These are phyloP conservation scores for Apiotrichum montevideense DNA, from an alignment of 1,284 basidiomycete species.

Conservation along the genomic window DNA sequence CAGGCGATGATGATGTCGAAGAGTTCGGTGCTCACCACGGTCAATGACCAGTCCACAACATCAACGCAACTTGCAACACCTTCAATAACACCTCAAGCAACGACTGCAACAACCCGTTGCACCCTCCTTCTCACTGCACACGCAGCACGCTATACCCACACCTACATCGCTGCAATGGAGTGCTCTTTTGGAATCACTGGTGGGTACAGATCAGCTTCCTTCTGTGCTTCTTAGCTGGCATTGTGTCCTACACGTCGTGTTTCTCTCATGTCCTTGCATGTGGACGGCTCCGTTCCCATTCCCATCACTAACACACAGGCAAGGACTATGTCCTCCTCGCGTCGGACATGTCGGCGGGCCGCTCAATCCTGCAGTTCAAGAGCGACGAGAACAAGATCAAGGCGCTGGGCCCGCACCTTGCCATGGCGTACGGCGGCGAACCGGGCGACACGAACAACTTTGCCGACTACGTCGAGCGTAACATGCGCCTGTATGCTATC, in stretches of 20 bases:
- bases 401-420: constrained; percentile 77
- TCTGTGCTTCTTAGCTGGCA: not conserved
- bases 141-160: not conserved
- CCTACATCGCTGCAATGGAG: constrained; percentile 33
- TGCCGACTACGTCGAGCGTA: constrained; percentile 92
- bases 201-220: constrained; percentile 8
- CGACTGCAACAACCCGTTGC: too few relatives aligned
- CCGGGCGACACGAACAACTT: constrained; percentile 97
- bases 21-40: too few relatives aligned
- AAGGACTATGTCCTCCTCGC: constrained; percentile 89
- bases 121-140: too few relatives aligned
- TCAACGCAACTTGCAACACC: too few relatives aligned
- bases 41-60: too few relatives aligned
- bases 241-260: not conserved
- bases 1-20: too few relatives aligned
- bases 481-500: constrained; percentile 92
- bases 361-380: constrained; percentile 97
- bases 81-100: too few relatives aligned
- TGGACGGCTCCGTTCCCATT: too few relatives aligned
- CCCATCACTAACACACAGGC: constrained; percentile 48
- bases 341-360: constrained; percentile 77
- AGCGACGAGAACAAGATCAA: constrained; percentile 96
- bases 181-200: constrained; percentile 51
- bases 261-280: too few relatives aligned
- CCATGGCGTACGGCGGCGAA: constrained; percentile 94